Evolutionary conservation across 129 eudicot species (phyloP).

Genomic region (Dittrichia graveolens): DNA sequence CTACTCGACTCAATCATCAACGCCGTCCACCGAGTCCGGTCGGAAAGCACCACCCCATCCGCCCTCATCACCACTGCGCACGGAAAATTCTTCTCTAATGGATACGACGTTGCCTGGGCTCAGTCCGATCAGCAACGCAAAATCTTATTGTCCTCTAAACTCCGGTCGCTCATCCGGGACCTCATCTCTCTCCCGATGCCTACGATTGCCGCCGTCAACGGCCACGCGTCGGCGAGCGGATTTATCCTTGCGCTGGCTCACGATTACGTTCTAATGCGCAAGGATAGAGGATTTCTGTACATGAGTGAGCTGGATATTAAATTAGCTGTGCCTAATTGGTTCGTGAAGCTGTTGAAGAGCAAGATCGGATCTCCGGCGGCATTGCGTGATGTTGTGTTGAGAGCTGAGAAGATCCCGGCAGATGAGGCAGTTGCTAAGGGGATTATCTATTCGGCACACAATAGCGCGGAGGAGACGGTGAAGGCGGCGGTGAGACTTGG

Average conservation of each 20-base stretch:
- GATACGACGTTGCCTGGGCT: constrained; percentile 76
- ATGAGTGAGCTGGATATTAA: constrained; percentile 80
- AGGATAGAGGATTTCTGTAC: constrained; percentile 69
- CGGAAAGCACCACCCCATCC: constrained; percentile 45
- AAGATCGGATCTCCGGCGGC: constrained; percentile 57
- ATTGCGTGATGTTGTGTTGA: constrained; percentile 57
- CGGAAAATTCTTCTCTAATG: constrained; percentile 87
- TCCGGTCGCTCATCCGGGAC: constrained; percentile 54
- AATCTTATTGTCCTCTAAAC: constrained; percentile 46
- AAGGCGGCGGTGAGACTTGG: constrained; percentile 56
- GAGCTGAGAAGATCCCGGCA: constrained; percentile 58
- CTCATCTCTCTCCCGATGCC: constrained; percentile 78
- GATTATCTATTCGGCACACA: constrained; percentile 59
- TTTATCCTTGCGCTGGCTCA: constrained; percentile 61
- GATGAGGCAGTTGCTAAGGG: constrained; percentile 59
- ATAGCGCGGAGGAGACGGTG: constrained; percentile 58
- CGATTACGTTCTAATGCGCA: constrained; percentile 72
- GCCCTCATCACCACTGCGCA: constrained; percentile 74
- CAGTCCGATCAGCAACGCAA: constrained; percentile 36
- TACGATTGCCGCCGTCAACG: constrained; percentile 79
- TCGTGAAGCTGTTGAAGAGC: constrained; percentile 38
- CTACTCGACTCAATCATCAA: constrained; percentile 56
- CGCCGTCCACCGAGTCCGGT: constrained; percentile 38
- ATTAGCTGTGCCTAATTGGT: constrained; percentile 48
- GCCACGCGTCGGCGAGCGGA: constrained; percentile 76